Conservation (phyloP, 495 filamentous ascomycete genomes). For the Alectoria sarmentosa region DNA sequence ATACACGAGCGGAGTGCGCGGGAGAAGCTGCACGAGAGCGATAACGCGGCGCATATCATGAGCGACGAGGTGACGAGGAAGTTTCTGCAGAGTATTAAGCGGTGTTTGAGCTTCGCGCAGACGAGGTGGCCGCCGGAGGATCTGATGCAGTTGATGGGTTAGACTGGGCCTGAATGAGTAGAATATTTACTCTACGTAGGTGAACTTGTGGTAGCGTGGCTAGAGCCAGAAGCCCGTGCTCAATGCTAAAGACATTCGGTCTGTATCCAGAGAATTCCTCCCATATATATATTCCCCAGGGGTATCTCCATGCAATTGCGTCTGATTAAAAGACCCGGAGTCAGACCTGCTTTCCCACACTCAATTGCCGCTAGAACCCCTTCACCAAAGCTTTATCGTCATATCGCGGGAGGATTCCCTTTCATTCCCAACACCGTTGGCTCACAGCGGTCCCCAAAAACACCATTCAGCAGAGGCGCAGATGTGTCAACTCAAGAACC, state of each 20-base stretch:
- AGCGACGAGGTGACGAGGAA: conserved; percentile 92
- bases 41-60: conserved; percentile 90
- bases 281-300: neutral
- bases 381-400: neutral
- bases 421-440: neutral
- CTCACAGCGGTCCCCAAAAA: neutral
- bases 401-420: neutral
- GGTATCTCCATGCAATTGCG: neutral
- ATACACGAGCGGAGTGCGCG: conserved; percentile 94
- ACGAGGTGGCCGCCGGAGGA: conserved; percentile 94
- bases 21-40: conserved; percentile 87
- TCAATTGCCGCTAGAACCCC: too few relatives aligned
- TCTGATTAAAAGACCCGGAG: neutral
- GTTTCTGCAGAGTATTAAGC: conserved; percentile 95
- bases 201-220: neutral
- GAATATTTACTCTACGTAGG: neutral
- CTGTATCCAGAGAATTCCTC: neutral
- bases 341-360: neutral
- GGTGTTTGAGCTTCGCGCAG: conserved; percentile 94
- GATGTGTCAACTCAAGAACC: conserved; percentile 48
- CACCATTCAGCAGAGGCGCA: neutral
- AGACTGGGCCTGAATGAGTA: neutral
- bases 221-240: neutral
- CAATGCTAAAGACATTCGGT: neutral
- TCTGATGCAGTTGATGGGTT: conserved; percentile 94